Evolutionary conservation across 2,329 filamentous ascomycete species (phyloP).

Genomic region (Penicillium sp.): DNA sequence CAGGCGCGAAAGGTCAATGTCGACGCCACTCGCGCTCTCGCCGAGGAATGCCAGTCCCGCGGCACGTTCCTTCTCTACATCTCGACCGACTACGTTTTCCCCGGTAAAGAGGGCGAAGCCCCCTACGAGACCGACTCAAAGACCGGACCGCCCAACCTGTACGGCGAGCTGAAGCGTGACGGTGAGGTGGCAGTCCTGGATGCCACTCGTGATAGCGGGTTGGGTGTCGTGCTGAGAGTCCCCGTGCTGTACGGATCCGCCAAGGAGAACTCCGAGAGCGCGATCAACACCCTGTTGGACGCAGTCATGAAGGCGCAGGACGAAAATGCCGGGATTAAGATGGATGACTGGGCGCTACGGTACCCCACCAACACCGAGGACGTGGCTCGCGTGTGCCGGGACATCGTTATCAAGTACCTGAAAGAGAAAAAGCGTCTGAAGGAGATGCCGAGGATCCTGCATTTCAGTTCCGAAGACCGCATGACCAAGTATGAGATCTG

Average conservation of each 20-base stretch:
- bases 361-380: conserved; percentile 91
- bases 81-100: conserved; percentile 75
- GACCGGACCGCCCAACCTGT: conserved; percentile 74
- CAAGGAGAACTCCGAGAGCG: conserved; percentile 70
- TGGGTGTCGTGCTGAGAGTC: conserved; percentile 71
- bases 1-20: conserved; percentile 74
- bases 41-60: conserved; percentile 61
- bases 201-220: conserved; percentile 53
- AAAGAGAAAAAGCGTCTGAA: conserved; percentile 47
- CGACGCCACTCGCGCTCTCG: conserved; percentile 65
- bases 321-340: conserved; percentile 60
- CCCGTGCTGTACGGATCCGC: conserved; percentile 82
- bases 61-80: conserved; percentile 56
- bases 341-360: conserved; percentile 82
- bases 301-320: conserved; percentile 71
- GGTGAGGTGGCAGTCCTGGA: conserved; percentile 70
- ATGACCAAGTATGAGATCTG: conserved; percentile 92
- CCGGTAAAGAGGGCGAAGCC: conserved; percentile 76
- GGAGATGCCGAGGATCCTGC: conserved; percentile 67
- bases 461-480: conserved; percentile 82
- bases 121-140: conserved; percentile 68
- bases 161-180: conserved; percentile 70
- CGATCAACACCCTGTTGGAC: conserved; percentile 78
- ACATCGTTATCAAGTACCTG: conserved; percentile 70
- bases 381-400: conserved; percentile 73